Evolutionary conservation across 2,329 filamentous ascomycete genomes (phyloP), one percentile per base, ranked within the genome.

Genomic region (Aspergillus novoparasiticus): DNA sequence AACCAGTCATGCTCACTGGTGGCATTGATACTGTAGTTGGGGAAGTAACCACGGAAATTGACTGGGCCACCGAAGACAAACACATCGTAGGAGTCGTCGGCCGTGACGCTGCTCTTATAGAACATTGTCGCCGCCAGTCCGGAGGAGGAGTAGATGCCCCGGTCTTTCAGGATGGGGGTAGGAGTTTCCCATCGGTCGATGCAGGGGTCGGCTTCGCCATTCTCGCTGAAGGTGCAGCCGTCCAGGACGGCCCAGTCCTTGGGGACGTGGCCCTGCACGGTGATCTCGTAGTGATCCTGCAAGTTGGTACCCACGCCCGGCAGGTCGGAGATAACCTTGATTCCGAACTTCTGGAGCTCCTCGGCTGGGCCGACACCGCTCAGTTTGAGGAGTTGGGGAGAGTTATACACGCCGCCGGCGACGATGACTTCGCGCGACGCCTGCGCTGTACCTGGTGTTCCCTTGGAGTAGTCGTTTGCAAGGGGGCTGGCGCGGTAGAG

Each of bases 231-330:
- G 3, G 75, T 79, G 65, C 77, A 79, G 19, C 71, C 69, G 16
- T 73, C 61, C 41, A 76, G 72, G 41, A 74, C 60, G 26, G 66
- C 64, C 64, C 78, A 78, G 60, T 76, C 84, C 84, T 50, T 85
- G 85, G 65, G 66, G 16, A 61, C 21, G 5, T 66, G 64, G 34
- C 65, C 69, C 28, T 70, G 65, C 11, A 75, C 70, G 4, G 62
- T 60, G 51, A 68, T 68, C 28, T 75, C 72, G 21, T 75, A 75
- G 65, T 88, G 87, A 70, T 91, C 88, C 62, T 88, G 80, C 4
- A 91, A 80, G 75, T 90, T 88, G 62, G 83, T 84, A 6, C 89
- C 89, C 3, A 91, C 87, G 51, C 88, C 86, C 1, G 85, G 84
- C 0, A 86, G 84, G 64, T 89, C 81, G 4, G 83, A 79, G 21